These are phyloP conservation scores for Camellia lanceoleosa DNA, from an alignment of 148 eudicot genomes.

Conservation along the genomic window DNA sequence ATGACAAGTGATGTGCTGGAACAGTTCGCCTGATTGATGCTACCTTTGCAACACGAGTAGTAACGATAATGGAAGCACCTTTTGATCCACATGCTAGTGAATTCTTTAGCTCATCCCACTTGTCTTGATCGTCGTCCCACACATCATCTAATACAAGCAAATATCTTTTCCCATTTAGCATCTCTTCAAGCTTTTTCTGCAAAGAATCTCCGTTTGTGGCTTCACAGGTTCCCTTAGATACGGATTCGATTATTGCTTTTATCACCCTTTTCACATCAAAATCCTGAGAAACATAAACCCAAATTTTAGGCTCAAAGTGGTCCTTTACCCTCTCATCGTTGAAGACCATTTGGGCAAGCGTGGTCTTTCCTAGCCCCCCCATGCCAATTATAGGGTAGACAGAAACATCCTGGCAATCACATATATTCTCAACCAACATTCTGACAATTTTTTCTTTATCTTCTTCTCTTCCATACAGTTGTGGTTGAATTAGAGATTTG, in stretches of 20 bases:
- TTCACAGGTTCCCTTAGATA: background rate
- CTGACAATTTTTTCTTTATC: no score
- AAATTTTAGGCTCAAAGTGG: background rate
- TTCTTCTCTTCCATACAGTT: no score
- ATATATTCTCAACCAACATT: background rate
- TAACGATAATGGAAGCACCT: background rate
- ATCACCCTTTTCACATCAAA: background rate
- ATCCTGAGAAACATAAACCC: constrained; percentile 1
- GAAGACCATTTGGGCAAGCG: background rate
- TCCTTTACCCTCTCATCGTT: background rate
- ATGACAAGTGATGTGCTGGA: background rate
- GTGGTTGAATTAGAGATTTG: no score
- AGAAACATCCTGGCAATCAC: background rate
- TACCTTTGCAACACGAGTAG: background rate
- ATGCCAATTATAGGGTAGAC: constrained; percentile 4
- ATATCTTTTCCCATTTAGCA: background rate
- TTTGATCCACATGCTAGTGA: background rate
- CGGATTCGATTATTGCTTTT: background rate
- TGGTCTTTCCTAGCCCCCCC: background rate
- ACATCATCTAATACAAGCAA: constrained; percentile 6
- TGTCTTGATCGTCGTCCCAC: background rate
- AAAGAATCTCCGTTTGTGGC: background rate
- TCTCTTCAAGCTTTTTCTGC: background rate
- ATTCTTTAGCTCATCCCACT: background rate
- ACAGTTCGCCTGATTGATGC: background rate